phyloP scores from a whole-genome alignment of 129 eudicot genomes.

The Arctium minus region DNA sequence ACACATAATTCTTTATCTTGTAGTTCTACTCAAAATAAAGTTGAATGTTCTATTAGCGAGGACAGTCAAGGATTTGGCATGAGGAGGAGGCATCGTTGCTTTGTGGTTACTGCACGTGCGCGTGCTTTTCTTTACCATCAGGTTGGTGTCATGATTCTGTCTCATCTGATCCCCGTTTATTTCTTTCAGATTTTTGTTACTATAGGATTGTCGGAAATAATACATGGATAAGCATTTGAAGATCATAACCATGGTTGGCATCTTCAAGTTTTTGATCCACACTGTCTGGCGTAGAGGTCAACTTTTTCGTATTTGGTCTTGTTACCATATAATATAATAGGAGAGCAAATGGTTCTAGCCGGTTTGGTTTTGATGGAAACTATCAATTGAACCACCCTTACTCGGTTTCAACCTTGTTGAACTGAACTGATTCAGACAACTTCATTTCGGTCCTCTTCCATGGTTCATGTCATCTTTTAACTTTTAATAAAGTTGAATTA shows the following conservation, averaged over 20 bases:
- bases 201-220: neutral
- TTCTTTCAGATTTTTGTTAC: neutral
- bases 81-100: constrained; percentile 73
- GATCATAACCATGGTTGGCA: neutral
- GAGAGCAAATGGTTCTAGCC: neutral
- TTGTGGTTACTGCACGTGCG: constrained; percentile 83
- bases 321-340: neutral
- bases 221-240: neutral
- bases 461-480: neutral
- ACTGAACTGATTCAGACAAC: neutral
- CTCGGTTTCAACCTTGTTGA: neutral
- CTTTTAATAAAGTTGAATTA: neutral
- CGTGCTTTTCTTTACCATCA: constrained; percentile 96
- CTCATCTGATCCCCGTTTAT: neutral
- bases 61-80: constrained; percentile 59
- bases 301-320: neutral
- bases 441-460: neutral
- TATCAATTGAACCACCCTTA: neutral
- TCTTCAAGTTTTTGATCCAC: neutral
- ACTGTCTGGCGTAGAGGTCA: neutral
- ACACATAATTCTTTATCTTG: constrained; percentile 20
- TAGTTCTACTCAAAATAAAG: constrained; percentile 19
- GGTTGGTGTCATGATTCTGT: constrained; percentile 36
- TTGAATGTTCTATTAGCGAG: constrained; percentile 29
- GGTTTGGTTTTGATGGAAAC: neutral